Evolutionary conservation across 1,284 basidiomycete genomes (phyloP), one percentile per base, ranked within the genome.

Genomic region (Cutaneotrichosporon sp.): DNA sequence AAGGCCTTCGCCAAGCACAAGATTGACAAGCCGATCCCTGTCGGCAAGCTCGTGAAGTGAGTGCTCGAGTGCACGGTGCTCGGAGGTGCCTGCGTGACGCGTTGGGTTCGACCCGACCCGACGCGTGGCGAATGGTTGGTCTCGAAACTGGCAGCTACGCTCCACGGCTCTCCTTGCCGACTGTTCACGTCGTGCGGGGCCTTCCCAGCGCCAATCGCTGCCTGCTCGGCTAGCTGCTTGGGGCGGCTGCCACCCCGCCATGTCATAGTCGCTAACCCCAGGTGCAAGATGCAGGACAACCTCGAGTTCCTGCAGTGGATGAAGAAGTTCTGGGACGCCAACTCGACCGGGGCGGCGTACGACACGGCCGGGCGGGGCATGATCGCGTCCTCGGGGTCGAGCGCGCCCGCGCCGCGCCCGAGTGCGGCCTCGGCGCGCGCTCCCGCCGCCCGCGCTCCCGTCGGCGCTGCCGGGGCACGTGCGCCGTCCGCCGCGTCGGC

Each of bases 271-370:
- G 29, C 43, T 56, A 24, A 27, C 34, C 9, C 7, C 46, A 76
- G 74, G 61, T 99, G 95, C 84, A 98, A 98, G 83, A 99, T 99
- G 95, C 97, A 98, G 89, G 97, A 99, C 81, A 99, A 99, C 80
- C 88, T 99, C 70, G 97, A 99, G 79, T 99, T 99, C 81, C 78
- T 95, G 60, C 95, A 99, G 80, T 99, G 95, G 95, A 85, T 93
- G 73, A 95, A 95, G 77, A 89, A 90, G 58, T 97, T 89, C 81
- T 99, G 97, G 95, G 94, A 98, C 74, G 81, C 86, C 50, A 92
- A 97, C 82, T 95, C 88, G 75, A 87, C 88, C 4, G 95, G 95
- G 0, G 88, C 91, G 59, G 85, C 84, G 8, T 99, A 99, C 76
- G 94, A 99, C 76, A 84, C 97, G 0, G 87, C 90, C 1, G 92